Base-by-base conservation (phyloP, 2,329 filamentous ascomycete species). In the Colletotrichum sp. region DNA sequence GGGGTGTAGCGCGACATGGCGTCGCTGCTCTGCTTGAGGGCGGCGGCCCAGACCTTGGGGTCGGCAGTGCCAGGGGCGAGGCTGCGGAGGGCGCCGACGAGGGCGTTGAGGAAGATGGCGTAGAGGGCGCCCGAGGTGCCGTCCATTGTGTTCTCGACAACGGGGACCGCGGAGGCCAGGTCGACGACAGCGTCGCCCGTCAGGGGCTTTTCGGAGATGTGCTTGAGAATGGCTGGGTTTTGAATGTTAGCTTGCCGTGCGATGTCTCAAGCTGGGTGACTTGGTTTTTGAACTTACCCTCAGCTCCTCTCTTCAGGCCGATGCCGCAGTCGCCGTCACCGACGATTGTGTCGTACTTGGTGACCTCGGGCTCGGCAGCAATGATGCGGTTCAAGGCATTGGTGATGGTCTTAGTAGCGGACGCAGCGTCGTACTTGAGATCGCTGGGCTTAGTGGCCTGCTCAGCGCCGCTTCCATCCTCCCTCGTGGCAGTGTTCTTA, bases 281-380 rank as follows among this genome's bases (percentile, higher is more conserved):
- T 26, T 52, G 18, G 30, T 24, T 15, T 48, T 48, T 6, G 18
- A 26, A 80, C 85, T 82, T 84, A 90, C 88, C 91, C 88, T 98
- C 93, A n/a, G 96, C 95, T 65, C 96, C 96, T 77, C 95, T 92
- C 87, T 95, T 95, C 76, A 98, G 87, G 7, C 95, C 95, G 73
- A 95, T 94, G 12, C 96, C 96, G 81, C 96, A 98, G 84, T 98
- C 96, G 62, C 96, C 96, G 81, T 98, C 96, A 56, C 96, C 96
- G 28, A 98, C 95, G 15, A 97, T 91, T 0, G 95, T 97, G 81
- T 95, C 94, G 80, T 92, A 95, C 66, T 87, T 89, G 1, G 94
- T 95, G 66, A 95, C 89, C 66, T 94, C 92, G 2, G 93, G 92
- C 82, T 96, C 94, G 2, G 89, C 93, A 0, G 87, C 88, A 77